Conservation (phyloP, 208 protist species). For the Crithidia fasciculata region DNA sequence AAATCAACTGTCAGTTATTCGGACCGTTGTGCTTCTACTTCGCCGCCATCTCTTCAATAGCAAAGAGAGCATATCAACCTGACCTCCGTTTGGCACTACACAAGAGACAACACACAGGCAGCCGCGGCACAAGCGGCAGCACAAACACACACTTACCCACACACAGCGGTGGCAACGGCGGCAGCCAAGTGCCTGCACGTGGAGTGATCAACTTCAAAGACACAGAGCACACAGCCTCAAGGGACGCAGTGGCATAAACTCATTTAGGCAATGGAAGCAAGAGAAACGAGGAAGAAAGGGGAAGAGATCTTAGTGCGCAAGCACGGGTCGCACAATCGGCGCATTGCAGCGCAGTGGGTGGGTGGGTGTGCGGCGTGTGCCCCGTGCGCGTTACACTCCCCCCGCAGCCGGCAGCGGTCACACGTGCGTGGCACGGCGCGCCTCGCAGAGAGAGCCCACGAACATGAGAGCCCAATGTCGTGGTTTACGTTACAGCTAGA, state of each 20-base stretch:
- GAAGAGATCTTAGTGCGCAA: slow-evolving; percentile 1
- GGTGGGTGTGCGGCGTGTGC: not conserved
- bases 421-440: not conserved
- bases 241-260: not conserved
- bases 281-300: slow-evolving; percentile 8
- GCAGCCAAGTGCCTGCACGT: not conserved
- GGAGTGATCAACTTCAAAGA: not conserved
- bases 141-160: no score
- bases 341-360: not conserved
- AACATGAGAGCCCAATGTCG: slow-evolving; percentile 3
- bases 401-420: not conserved
- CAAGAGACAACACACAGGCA: no score
- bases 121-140: no score
- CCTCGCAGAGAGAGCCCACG: not conserved
- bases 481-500: not conserved
- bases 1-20: no score
- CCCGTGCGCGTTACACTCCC: not conserved
- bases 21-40: no score
- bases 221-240: not conserved
- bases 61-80: no score
- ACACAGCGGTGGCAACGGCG: no score
- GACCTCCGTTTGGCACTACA: no score
- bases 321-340: not conserved
- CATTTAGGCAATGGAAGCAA: not conserved
- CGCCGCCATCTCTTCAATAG: no score